Conservation (phyloP, 2,329 filamentous ascomycete genomes). For the Xylariales sp. region DNA sequence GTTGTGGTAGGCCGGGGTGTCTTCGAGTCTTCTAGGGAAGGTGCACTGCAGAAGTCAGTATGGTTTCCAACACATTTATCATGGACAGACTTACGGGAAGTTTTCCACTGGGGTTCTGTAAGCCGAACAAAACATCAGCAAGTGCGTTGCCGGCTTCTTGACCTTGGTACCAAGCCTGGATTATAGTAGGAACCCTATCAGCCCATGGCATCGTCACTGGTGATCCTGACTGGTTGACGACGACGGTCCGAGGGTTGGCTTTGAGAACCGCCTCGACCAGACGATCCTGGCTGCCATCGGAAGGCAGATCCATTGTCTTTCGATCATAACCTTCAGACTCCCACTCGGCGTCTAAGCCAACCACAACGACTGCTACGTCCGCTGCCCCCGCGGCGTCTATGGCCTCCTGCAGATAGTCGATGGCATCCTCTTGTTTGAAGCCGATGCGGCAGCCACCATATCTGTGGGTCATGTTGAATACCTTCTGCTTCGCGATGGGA, state of each 20-base stretch:
- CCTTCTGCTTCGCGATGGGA: conserved; percentile 54
- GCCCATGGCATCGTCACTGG: conserved; percentile 69
- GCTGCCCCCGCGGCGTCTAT: conserved; percentile 56
- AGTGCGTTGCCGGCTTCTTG: conserved; percentile 66
- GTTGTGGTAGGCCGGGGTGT: conserved; percentile 67
- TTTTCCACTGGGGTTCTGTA: conserved; percentile 62
- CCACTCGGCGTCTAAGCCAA: conserved; percentile 70
- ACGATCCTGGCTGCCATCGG: conserved; percentile 53
- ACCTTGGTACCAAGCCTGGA: conserved; percentile 69
- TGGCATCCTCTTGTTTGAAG: conserved; percentile 61
- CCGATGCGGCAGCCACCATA: conserved; percentile 70
- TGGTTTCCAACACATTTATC: neutral
- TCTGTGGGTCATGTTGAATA: conserved; percentile 54
- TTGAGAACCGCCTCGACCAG: conserved; percentile 58
- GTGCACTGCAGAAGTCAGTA: conserved; percentile 41
- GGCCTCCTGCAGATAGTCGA: conserved; percentile 60
- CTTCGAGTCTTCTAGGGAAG: conserved; percentile 59
- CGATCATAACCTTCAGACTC: conserved; percentile 71
- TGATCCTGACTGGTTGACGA: conserved; percentile 66
- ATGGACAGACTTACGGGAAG: conserved; percentile 45
- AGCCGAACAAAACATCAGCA: conserved; percentile 61
- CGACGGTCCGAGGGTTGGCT: conserved; percentile 61
- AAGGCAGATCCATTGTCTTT: conserved; percentile 54
- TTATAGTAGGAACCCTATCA: conserved; percentile 56
- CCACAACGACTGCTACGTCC: conserved; percentile 64